Percentiles rank a stretch among this genome's conserved stretches.
Evolutionary conservation across 176 grass and related monocot species (phyloP).

Genomic region (Oryza glumipatula): DNA sequence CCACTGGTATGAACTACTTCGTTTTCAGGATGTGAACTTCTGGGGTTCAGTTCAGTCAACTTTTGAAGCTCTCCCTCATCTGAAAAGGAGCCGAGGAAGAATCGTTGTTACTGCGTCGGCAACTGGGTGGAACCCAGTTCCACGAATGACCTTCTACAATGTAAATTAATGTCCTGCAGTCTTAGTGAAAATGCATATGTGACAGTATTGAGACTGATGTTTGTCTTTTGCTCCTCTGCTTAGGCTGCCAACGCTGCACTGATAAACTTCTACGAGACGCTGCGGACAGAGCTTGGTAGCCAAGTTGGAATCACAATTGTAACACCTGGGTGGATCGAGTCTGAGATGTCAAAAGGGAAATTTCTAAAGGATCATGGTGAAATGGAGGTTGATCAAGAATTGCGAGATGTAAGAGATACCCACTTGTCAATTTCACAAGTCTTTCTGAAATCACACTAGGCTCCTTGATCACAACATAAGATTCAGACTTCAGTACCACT

Average conservation of each 20-base stretch:
- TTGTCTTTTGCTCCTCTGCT: not conserved
- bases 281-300: constrained; percentile 45
- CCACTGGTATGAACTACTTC: not conserved
- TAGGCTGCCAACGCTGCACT: constrained; percentile 73
- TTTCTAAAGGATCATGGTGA: constrained; percentile 40
- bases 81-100: constrained; percentile 56
- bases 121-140: constrained; percentile 54
- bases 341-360: constrained; percentile 69
- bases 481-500: no score
- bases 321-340: constrained; percentile 67
- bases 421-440: not conserved
- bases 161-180: not conserved
- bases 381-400: constrained; percentile 54
- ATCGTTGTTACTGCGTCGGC: constrained; percentile 67
- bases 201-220: not conserved
- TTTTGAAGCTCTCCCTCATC: constrained; percentile 58
- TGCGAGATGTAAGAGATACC: constrained; percentile 50
- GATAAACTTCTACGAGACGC: constrained; percentile 73
- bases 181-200: not conserved
- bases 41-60: constrained; percentile 75
- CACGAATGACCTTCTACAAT: constrained; percentile 63
- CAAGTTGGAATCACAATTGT: constrained; percentile 65
- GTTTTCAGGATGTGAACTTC: constrained; percentile 70
- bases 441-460: not conserved
- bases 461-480: no score